Conservation (phyloP, 2,329 filamentous ascomycete species). For the Monilinia fructigena region DNA sequence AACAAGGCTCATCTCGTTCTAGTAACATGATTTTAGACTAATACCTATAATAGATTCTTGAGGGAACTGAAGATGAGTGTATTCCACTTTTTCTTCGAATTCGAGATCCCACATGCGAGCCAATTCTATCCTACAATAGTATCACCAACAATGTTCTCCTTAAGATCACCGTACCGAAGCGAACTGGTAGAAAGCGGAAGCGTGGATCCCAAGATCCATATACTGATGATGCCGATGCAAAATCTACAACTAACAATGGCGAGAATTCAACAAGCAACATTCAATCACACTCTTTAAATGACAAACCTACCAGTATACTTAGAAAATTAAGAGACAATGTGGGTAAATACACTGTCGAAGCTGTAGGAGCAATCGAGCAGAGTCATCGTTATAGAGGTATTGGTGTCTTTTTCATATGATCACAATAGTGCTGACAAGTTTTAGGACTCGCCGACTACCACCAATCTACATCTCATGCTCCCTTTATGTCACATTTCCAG, state of each 20-base stretch:
- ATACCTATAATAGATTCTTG: constrained; percentile 44
- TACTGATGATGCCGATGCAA: constrained; percentile 39
- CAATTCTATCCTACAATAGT: constrained; percentile 73
- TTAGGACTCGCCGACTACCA: constrained; percentile 82
- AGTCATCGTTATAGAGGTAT: constrained; percentile 81
- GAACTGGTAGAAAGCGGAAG: constrained; percentile 84
- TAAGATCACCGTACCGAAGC: constrained; percentile 80
- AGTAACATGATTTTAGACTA: neutral
- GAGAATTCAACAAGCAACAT: constrained; percentile 35
- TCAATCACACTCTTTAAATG: constrained; percentile 48
- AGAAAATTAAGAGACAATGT: constrained; percentile 69
- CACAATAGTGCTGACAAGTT: constrained; percentile 10
- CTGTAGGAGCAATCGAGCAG: constrained; percentile 70
- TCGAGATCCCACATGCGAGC: constrained; percentile 74
- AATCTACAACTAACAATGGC: constrained; percentile 1
- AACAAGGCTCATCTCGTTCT: constrained; percentile 27
- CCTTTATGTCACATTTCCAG: constrained; percentile 69
- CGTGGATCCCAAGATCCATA: constrained; percentile 70
- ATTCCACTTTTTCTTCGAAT: constrained; percentile 74
- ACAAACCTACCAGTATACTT: constrained; percentile 56
- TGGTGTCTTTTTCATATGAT: neutral
- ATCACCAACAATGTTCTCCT: constrained; percentile 80
- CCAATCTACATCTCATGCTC: constrained; percentile 66
- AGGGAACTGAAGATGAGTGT: constrained; percentile 47
- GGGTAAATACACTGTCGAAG: constrained; percentile 63